Evolutionary conservation across 2,329 filamentous ascomycete genomes (phyloP).

Genomic region (Stagonosporopsis vannaccii): DNA sequence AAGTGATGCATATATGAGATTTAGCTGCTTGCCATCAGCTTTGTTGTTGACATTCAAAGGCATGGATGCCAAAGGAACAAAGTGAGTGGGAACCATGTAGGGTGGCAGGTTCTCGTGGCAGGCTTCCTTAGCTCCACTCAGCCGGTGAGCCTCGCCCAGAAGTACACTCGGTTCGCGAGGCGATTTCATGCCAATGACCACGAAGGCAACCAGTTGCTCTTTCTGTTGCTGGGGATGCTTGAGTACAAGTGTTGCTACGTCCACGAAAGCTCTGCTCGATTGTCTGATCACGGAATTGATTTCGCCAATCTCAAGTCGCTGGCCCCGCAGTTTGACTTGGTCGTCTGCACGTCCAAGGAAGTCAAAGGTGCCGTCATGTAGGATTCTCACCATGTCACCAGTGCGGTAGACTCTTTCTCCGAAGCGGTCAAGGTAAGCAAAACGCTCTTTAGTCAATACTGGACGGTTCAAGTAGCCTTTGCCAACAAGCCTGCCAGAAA

Average conservation of each 20-base stretch:
- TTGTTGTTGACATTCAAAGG: conserved; percentile 92
- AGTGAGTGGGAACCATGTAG: conserved; percentile 92
- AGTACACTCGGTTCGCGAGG: conserved; percentile 31
- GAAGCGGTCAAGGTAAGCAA: conserved; percentile 67
- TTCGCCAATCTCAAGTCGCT: conserved; percentile 87
- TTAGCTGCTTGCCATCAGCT: conserved; percentile 75
- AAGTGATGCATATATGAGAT: conserved; percentile 68
- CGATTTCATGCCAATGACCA: conserved; percentile 44
- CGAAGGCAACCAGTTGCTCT: conserved; percentile 82
- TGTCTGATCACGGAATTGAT: conserved; percentile 83
- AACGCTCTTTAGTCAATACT: conserved; percentile 78
- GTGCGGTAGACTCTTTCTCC: conserved; percentile 75
- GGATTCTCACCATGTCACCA: conserved; percentile 82
- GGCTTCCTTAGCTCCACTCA: conserved; percentile 53
- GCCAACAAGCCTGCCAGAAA: conserved; percentile 85
- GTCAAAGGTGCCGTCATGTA: conserved; percentile 82
- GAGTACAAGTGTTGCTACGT: conserved; percentile 79
- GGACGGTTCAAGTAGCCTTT: conserved; percentile 85
- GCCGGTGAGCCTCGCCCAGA: conserved; percentile 25
- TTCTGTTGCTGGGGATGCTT: conserved; percentile 76
- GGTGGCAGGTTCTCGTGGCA: conserved; percentile 75
- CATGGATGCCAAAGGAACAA: conserved; percentile 73
- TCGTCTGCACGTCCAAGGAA: conserved; percentile 90
- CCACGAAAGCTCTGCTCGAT: conserved; percentile 64
- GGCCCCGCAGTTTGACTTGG: conserved; percentile 89